Evolutionary conservation across 306 rosid species (phyloP).

Genomic region (Cicer judaicum): DNA sequence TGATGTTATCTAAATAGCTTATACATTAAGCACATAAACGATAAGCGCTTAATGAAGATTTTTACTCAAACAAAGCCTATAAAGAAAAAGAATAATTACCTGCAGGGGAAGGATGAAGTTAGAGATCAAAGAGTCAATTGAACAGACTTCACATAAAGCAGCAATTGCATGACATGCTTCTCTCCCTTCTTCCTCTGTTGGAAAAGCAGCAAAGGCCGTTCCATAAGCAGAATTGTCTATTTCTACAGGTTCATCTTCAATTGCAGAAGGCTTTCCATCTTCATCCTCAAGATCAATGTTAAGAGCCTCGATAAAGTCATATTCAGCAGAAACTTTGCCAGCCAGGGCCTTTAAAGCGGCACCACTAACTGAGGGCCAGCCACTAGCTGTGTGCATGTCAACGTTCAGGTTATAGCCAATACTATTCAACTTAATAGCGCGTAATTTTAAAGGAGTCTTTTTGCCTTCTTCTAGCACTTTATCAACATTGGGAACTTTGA

Average conservation of each 20-base stretch:
- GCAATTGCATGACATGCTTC: constrained; percentile 98
- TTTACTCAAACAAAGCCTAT: too few species aligned
- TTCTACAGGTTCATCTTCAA: constrained; percentile 45
- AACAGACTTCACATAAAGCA: constrained; percentile 91
- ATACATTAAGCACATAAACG: too few species aligned
- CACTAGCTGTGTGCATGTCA: constrained; percentile 78
- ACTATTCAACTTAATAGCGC: constrained; percentile 65
- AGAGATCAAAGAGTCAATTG: constrained; percentile 89
- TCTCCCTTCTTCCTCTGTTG: constrained; percentile 67
- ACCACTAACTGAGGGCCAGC: constrained; percentile 94
- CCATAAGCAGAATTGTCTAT: constrained; percentile 67
- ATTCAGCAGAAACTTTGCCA: constrained; percentile 87
- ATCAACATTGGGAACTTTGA: constrained; percentile 78
- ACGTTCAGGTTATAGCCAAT: constrained; percentile 51
- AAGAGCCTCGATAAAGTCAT: constrained; percentile 59
- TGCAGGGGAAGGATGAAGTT: constrained; percentile 97
- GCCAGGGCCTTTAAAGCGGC: constrained; percentile 77
- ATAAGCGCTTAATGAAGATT: too few species aligned
- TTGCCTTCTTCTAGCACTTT: constrained; percentile 79
- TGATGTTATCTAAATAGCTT: too few species aligned
- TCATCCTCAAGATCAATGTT: constrained; percentile 47
- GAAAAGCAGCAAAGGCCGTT: constrained; percentile 72
- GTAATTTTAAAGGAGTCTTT: constrained; percentile 66
- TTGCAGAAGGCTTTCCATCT: constrained; percentile 48
- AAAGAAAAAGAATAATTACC: constrained; percentile 52